phyloP scores from a whole-genome alignment of 2,329 filamentous ascomycete genomes.

The Claviceps pazoutovae region DNA sequence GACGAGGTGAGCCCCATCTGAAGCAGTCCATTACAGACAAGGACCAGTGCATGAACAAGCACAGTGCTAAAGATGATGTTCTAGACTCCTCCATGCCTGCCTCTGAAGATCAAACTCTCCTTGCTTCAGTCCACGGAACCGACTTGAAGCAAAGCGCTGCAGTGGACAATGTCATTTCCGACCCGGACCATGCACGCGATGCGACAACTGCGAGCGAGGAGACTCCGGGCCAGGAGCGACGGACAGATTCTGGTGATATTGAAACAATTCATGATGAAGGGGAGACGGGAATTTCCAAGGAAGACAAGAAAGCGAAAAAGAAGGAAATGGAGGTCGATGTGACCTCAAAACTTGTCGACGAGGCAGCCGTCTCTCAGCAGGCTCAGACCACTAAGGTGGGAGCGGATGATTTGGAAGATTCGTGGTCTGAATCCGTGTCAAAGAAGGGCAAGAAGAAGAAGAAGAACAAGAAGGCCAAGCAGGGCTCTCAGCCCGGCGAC shows the following conservation, averaged over 20 bases:
- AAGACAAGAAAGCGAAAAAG: conserved; percentile 20
- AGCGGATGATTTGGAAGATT: conserved; percentile 1
- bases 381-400: conserved; percentile 4
- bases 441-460: conserved; percentile 20
- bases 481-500: conserved; percentile 2
- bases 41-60: conserved; percentile 21
- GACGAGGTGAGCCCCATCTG: conserved; percentile 16
- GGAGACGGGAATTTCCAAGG: conserved; percentile 8
- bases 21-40: conserved; percentile 18
- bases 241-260: conserved; percentile 2
- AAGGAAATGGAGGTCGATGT: conserved; percentile 8
- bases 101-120: conserved; percentile 3
- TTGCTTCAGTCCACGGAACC: not conserved
- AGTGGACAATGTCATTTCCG: not conserved
- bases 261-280: conserved; percentile 5
- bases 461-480: conserved; percentile 10
- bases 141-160: not conserved
- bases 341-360: conserved; percentile 6
- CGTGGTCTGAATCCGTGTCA: conserved; percentile 7
- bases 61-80: conserved; percentile 19
- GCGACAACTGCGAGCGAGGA: conserved; percentile 1
- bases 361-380: conserved; percentile 5
- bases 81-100: conserved; percentile 16
- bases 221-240: not conserved
- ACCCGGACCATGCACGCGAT: not conserved